Conservation (phyloP, 1,284 basidiomycete species). For the Sanghuangporus baumii region DNA sequence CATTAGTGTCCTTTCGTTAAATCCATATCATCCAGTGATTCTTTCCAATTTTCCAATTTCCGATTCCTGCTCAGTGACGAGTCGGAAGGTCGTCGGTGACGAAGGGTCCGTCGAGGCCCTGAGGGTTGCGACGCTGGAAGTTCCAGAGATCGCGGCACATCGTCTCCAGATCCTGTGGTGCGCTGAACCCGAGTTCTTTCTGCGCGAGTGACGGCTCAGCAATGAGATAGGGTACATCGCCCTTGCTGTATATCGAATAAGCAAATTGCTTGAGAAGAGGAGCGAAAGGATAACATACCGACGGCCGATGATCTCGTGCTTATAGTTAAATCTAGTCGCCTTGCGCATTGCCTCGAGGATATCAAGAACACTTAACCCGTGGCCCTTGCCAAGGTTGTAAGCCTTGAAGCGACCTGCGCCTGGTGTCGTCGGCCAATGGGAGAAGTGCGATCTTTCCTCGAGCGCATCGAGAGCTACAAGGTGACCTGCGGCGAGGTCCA, state of each 20-base stretch:
- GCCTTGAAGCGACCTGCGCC: constrained; percentile 73
- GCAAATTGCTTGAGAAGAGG: background rate
- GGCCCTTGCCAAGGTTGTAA: constrained; percentile 95
- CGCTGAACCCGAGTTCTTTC: constrained; percentile 93
- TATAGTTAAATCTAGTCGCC: constrained; percentile 84
- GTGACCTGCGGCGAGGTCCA: constrained; percentile 94
- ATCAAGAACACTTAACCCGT: constrained; percentile 88
- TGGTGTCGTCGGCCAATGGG: constrained; percentile 22
- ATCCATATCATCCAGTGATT: background rate
- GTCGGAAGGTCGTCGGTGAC: constrained; percentile 5
- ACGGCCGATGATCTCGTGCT: constrained; percentile 86
- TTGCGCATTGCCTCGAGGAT: constrained; percentile 96
- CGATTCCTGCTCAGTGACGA: background rate
- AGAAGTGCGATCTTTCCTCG: constrained; percentile 49
- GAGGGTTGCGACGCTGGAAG: constrained; percentile 83
- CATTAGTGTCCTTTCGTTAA: background rate
- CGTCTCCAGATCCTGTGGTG: constrained; percentile 71
- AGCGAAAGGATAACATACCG: constrained; percentile 47
- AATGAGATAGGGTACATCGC: constrained; percentile 96
- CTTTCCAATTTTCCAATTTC: background rate
- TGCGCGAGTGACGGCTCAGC: constrained; percentile 91
- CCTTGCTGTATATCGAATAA: constrained; percentile 50
- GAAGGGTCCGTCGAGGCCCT: constrained; percentile 49
- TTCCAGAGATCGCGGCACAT: constrained; percentile 95
- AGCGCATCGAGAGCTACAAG: constrained; percentile 88